Evolutionary conservation across 306 rosid species (phyloP).

Genomic region (Ormosia semicastrata): DNA sequence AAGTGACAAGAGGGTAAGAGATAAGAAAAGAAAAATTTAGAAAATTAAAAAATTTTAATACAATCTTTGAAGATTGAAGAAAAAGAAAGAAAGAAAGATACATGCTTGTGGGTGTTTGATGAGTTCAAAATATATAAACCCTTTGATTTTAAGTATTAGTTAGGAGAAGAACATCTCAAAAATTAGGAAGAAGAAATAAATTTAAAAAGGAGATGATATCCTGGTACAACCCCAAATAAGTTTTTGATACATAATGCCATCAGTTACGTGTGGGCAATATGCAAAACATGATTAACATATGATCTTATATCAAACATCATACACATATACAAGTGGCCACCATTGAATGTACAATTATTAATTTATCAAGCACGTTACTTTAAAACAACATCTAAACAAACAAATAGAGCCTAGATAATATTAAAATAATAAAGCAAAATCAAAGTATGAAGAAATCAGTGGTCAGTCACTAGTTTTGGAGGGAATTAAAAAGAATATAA

Average conservation of each 20-base stretch:
- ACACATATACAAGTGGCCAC: constrained; percentile 31
- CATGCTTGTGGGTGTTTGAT: background rate
- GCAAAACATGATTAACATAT: constrained; percentile 20
- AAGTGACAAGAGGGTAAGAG: too few relatives aligned
- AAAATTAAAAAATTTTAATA: too few relatives aligned
- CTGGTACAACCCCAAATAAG: background rate
- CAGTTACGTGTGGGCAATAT: constrained; percentile 23
- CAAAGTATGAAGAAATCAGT: constrained; percentile 20
- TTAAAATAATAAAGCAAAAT: constrained; percentile 3
- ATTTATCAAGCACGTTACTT: constrained; percentile 31
- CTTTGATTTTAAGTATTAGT: background rate
- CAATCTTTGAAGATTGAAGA: too few relatives aligned
- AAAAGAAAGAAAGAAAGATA: too few relatives aligned
- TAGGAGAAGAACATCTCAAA: background rate
- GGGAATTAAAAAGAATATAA: background rate
- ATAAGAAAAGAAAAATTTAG: too few relatives aligned
- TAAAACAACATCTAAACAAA: constrained; percentile 43
- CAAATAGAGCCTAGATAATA: background rate
- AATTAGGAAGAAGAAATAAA: background rate
- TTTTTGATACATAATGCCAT: background rate
- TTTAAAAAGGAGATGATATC: background rate
- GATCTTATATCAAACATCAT: constrained; percentile 28
- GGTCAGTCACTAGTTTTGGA: background rate
- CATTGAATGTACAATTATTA: constrained; percentile 8
- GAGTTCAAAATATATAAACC: background rate